Evolutionary conservation across 768 basidiomycete species (phyloP).

Genomic region (Cystobasidium onofrii): DNA sequence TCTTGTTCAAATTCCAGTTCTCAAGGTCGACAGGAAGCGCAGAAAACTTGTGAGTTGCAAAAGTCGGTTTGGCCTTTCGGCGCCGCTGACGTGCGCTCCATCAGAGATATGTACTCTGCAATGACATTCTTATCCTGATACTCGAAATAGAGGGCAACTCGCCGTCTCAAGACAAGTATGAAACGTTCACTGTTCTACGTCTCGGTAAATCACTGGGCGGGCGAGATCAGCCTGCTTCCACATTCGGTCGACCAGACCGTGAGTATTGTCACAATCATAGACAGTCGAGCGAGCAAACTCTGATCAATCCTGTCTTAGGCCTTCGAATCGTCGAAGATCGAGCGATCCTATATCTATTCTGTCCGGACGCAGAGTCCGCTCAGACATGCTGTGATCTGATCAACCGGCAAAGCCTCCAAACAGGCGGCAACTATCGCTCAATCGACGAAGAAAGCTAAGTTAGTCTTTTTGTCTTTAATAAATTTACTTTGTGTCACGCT

Average conservation of each 20-base stretch:
- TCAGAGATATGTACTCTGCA: conserved; percentile 75
- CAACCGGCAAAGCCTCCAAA: conserved; percentile 18
- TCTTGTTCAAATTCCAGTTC: conserved; percentile 78
- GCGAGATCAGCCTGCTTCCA: conserved; percentile 61
- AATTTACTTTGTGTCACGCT: background rate
- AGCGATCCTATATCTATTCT: conserved; percentile 77
- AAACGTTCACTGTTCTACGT: conserved; percentile 91
- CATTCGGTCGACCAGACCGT: conserved; percentile 19
- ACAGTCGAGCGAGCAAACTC: background rate
- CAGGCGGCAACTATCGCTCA: background rate
- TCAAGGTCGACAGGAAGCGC: conserved; percentile 45
- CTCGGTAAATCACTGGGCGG: conserved; percentile 86
- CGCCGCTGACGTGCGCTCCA: conserved; percentile 50
- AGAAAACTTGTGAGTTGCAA: conserved; percentile 53
- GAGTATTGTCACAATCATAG: background rate
- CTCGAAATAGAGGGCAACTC: conserved; percentile 60
- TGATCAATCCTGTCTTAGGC: conserved; percentile 49
- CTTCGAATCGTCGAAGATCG: conserved; percentile 85
- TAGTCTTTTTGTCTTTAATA: too few species aligned
- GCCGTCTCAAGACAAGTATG: conserved; percentile 65
- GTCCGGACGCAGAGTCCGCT: conserved; percentile 14
- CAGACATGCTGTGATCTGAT: background rate
- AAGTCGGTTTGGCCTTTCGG: conserved; percentile 52
- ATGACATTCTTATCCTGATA: conserved; percentile 85
- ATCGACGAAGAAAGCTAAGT: background rate